Evolutionary conservation across 1,284 basidiomycete genomes (phyloP), one percentile per base, ranked within the genome.

Genomic region (Trichosporon sp.): DNA sequence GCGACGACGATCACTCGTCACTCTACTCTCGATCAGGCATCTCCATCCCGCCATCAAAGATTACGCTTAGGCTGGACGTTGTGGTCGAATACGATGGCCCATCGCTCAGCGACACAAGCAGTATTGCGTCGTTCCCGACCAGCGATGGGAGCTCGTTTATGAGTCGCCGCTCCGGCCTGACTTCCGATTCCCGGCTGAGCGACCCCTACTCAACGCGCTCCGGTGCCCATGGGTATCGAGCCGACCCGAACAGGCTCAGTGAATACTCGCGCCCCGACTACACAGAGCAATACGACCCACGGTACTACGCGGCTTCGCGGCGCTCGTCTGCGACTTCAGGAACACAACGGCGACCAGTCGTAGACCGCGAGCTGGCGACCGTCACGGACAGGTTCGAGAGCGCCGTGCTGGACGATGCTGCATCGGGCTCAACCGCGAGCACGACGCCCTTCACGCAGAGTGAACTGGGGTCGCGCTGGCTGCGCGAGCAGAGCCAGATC

Each of bases 11-110:
- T 69, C 59, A 87, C 14, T 89, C 89, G 1, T 91, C 91, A 27
- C 87, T 87, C 57, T 81, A 89, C 58, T 91, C 77, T 3, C 72
- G 70, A 25, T 59, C 59, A 8, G 54, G 54, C 23, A 27, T 59
- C 16, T 32, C 58, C 13, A 6, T 56, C 4, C 56, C 62, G 0
- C 60, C 66, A 13, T 64, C 65, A 31, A 90, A 87, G 76, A 89
- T 95, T 64, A 89, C 87, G 0, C 80, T 95, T 23, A 83, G 86
- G 16, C 85, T 95, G 49, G 84, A 87, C 54, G 87, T 95, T 32
- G 82, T 84, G 4, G 87, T 93, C 64, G 91, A 93, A 69, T 93
- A 92, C 71, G 92, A 95, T 73, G 91, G 91, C 0, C 91, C 89
- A n/a, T 91, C 88, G 76, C 82, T 95, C 63, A 92, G 90, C 14